phyloP scores from a whole-genome alignment of 2,329 filamentous ascomycete species.

The Elsinoe fawcettii region DNA sequence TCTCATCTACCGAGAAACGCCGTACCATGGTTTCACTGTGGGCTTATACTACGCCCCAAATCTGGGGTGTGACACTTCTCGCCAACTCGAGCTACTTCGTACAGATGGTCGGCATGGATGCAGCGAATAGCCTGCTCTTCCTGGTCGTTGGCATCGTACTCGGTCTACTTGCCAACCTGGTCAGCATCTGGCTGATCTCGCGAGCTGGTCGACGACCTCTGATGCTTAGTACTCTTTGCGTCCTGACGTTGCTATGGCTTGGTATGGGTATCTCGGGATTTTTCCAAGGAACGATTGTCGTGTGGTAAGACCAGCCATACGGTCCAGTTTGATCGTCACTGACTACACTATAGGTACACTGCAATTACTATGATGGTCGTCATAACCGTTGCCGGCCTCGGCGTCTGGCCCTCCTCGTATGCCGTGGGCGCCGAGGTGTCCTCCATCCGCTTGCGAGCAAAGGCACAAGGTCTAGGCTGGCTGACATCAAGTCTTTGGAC shows the following conservation, averaged over 20 bases:
- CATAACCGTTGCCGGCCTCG: constrained; percentile 37
- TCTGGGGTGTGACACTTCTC: constrained; percentile 32
- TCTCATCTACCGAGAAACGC: constrained; percentile 29
- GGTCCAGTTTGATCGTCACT: not conserved
- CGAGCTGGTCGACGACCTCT: constrained; percentile 36
- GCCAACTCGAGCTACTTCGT: constrained; percentile 31
- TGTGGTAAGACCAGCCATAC: constrained; percentile 31
- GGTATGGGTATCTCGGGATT: constrained; percentile 43
- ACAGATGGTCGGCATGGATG: constrained; percentile 28
- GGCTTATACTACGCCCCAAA: constrained; percentile 26
- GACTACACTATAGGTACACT: constrained; percentile 31
- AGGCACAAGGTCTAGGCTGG: constrained; percentile 40
- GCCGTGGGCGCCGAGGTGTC: constrained; percentile 39
- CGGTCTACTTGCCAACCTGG: constrained; percentile 46
- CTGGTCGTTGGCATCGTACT: constrained; percentile 24
- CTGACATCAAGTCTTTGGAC: constrained; percentile 35
- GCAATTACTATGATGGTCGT: constrained; percentile 39
- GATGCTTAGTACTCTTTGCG: constrained; percentile 30
- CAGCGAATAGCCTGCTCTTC: constrained; percentile 34
- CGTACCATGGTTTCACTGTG: constrained; percentile 34
- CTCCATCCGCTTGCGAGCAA: constrained; percentile 37
- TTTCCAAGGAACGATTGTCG: constrained; percentile 32
- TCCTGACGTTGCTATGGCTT: constrained; percentile 35
- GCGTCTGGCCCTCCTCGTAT: constrained; percentile 39
- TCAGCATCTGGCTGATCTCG: constrained; percentile 43